phyloP scores from a whole-genome alignment of 768 basidiomycete species.

The Serendipita sp. region DNA sequence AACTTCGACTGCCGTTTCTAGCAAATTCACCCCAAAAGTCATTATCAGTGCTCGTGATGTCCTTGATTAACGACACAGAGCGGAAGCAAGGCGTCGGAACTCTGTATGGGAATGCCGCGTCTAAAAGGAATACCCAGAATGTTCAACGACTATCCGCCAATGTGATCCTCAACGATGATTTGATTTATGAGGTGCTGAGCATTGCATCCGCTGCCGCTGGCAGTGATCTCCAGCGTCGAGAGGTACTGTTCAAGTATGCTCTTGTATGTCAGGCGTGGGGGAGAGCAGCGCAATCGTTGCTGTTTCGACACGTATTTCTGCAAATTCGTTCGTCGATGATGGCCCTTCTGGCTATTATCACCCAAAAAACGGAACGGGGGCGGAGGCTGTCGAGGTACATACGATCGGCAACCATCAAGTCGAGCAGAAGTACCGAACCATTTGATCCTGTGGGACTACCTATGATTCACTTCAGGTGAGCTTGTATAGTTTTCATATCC shows the following conservation, averaged over 20 bases:
- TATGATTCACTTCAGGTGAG: neutral
- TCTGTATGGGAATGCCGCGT: too few relatives aligned
- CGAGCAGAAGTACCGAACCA: neutral
- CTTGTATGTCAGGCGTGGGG: neutral
- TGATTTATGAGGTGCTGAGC: neutral
- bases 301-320: slow-evolving; percentile 1
- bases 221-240: neutral
- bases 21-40: too few relatives aligned
- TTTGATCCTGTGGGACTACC: neutral
- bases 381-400: slow-evolving; percentile 1
- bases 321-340: slow-evolving; percentile 2
- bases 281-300: neutral
- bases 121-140: too few relatives aligned
- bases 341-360: neutral
- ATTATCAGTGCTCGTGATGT: too few relatives aligned
- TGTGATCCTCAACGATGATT: neutral
- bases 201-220: neutral
- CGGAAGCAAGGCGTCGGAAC: too few relatives aligned
- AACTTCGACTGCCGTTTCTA: too few relatives aligned
- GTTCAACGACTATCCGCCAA: too few relatives aligned
- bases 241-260: neutral
- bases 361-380: neutral
- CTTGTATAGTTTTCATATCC: neutral
- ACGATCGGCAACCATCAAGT: neutral
- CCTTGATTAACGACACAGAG: too few relatives aligned